Evolutionary conservation across 768 basidiomycete species (phyloP).

Genomic region (Auricularia cornea): DNA sequence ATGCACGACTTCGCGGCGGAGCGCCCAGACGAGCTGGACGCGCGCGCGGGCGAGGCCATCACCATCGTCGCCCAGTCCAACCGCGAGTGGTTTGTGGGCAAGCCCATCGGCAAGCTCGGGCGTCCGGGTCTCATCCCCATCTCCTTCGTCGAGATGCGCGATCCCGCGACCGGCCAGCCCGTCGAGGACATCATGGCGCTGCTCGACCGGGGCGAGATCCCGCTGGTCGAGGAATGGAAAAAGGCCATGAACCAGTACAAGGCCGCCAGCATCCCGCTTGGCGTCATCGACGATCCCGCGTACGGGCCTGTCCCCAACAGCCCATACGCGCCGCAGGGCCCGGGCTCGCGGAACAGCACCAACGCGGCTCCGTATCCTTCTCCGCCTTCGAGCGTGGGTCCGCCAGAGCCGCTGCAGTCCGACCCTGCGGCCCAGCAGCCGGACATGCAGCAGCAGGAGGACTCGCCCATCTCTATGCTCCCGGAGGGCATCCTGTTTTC

Average conservation of each 20-base stretch:
- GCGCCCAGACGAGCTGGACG: conserved; percentile 91
- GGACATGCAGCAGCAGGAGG: conserved; percentile 16
- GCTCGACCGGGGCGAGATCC: conserved; percentile 82
- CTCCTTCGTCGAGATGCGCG: conserved; percentile 93
- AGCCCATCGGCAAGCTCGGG: conserved; percentile 90
- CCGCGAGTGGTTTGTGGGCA: conserved; percentile 99
- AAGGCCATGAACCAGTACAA: conserved; percentile 92
- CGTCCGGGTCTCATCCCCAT: conserved; percentile 96
- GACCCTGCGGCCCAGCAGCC: neutral
- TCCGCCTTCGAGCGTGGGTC: conserved; percentile 6
- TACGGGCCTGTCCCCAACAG: conserved; percentile 34
- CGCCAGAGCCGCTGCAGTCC: conserved; percentile 17
- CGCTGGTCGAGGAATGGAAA: conserved; percentile 99
- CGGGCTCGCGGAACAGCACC: neutral
- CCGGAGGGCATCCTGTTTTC: conserved; percentile 79
- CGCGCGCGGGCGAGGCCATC: conserved; percentile 87
- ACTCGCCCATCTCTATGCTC: conserved; percentile 37
- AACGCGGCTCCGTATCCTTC: conserved; percentile 8
- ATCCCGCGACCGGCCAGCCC: conserved; percentile 77
- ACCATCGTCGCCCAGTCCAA: conserved; percentile 99
- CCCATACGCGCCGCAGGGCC: conserved; percentile 26
- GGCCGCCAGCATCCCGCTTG: conserved; percentile 89
- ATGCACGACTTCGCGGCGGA: conserved; percentile 95
- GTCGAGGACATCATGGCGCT: conserved; percentile 67
- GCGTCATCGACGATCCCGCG: conserved; percentile 67